phyloP scores from a whole-genome alignment of 441 rosid genomes.

The Raphanus hybrid region DNA sequence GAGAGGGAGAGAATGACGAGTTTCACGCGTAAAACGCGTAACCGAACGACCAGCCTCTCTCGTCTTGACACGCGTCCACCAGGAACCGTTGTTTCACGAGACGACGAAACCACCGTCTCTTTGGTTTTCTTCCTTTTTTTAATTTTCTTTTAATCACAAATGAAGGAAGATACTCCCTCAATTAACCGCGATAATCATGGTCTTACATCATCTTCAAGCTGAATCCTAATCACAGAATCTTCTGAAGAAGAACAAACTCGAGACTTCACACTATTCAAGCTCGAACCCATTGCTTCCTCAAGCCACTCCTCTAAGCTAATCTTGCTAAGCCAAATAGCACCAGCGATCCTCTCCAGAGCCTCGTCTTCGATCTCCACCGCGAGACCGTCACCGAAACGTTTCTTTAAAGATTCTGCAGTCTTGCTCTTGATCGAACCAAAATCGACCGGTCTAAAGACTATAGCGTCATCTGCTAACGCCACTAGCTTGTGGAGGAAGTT shows the following conservation, averaged over 20 bases:
- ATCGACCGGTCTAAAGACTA: conserved; percentile 79
- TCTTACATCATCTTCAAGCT: conserved; percentile 48
- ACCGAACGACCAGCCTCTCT: too few relatives aligned
- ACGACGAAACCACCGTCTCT: too few relatives aligned
- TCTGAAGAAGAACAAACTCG: conserved; percentile 32
- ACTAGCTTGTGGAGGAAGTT: conserved; percentile 57
- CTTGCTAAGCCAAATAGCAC: conserved; percentile 70
- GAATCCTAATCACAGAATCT: conserved; percentile 58
- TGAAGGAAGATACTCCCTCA: too few relatives aligned
- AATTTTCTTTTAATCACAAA: too few relatives aligned
- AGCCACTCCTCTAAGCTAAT: conserved; percentile 81
- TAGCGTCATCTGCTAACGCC: conserved; percentile 54
- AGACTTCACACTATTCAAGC: conserved; percentile 61
- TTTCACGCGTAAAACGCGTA: too few relatives aligned
- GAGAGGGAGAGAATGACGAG: too few relatives aligned
- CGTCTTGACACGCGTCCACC: too few relatives aligned
- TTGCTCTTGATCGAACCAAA: conserved; percentile 52
- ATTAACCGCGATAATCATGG: too few relatives aligned
- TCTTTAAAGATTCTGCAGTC: conserved; percentile 50
- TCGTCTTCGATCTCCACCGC: conserved; percentile 63
- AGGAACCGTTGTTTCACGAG: too few relatives aligned
- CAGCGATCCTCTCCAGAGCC: conserved; percentile 70
- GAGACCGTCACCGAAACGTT: conserved; percentile 52
- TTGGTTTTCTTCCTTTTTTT: too few relatives aligned
- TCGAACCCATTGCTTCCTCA: conserved; percentile 69